phyloP scores from a whole-genome alignment of 108 stramenopile species.

The Pseudonitzschia multistriata region DNA sequence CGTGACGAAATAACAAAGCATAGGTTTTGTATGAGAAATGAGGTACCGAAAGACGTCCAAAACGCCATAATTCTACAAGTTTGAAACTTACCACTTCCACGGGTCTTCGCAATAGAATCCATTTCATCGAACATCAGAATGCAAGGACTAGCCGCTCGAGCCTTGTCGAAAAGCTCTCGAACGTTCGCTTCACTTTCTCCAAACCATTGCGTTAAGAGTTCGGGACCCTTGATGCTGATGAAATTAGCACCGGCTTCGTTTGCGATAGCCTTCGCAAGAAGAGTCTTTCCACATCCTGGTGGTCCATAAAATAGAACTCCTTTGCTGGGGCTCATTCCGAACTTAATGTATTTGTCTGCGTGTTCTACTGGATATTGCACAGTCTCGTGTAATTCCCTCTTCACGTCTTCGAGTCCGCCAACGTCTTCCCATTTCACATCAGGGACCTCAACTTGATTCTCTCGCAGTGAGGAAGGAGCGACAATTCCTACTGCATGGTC shows the following conservation, averaged over 20 bases:
- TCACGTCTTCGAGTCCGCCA: constrained; percentile 98
- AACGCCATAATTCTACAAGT: constrained; percentile 32
- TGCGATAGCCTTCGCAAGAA: constrained; percentile 98
- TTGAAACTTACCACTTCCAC: constrained; percentile 71
- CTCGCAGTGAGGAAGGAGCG: constrained; percentile 90
- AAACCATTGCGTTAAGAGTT: constrained; percentile 95
- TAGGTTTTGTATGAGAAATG: neutral
- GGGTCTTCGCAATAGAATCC: constrained; percentile 93
- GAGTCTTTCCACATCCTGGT: constrained; percentile 92
- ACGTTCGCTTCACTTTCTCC: constrained; percentile 98
- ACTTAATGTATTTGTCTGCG: constrained; percentile 88
- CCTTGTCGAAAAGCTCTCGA: constrained; percentile 91
- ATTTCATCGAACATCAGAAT: constrained; percentile 99
- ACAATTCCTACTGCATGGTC: constrained; percentile 87
- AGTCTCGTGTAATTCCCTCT: constrained; percentile 96
- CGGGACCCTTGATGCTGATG: constrained; percentile 96
- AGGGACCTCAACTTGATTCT: constrained; percentile 92
- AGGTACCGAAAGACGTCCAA: neutral
- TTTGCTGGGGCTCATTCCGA: constrained; percentile 91
- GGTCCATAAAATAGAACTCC: constrained; percentile 97
- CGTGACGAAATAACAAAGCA: constrained; percentile 4
- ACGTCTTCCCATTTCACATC: constrained; percentile 99
- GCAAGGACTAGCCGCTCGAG: constrained; percentile 85
- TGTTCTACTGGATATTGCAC: constrained; percentile 98
- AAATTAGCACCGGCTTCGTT: constrained; percentile 98